These are phyloP conservation scores for Bauhinia variegata DNA, from an alignment of 306 rosid species.

Conservation along the genomic window DNA sequence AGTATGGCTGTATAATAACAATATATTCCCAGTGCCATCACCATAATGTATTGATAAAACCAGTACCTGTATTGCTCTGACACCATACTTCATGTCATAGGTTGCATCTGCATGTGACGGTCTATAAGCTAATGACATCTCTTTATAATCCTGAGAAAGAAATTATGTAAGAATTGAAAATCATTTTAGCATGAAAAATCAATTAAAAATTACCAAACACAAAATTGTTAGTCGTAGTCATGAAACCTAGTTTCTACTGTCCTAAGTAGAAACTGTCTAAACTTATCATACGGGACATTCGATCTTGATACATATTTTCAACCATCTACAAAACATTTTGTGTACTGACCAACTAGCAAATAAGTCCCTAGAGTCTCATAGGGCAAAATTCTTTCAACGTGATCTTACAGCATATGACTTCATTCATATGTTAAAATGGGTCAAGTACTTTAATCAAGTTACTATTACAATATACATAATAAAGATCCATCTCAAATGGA, in stretches of 20 bases:
- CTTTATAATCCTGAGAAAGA: constrained; percentile 76
- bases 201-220: constrained; percentile 30
- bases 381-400: background rate
- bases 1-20: no score
- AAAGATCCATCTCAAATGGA: background rate
- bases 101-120: constrained; percentile 99
- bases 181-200: constrained; percentile 16
- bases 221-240: no score
- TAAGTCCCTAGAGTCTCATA: background rate
- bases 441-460: background rate
- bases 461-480: background rate
- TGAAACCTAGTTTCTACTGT: background rate
- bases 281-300: background rate
- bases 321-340: background rate
- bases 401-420: background rate
- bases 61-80: constrained; percentile 89
- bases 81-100: constrained; percentile 95
- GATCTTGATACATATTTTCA: background rate
- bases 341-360: background rate
- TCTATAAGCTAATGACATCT: constrained; percentile 91
- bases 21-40: background rate
- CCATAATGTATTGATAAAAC: constrained; percentile 28
- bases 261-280: background rate
- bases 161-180: constrained; percentile 17
- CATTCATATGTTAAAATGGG: background rate